Percentiles rank a stretch among this genome's conserved stretches.
Evolutionary conservation across 805 yeast genomes (phyloP).

Genomic region (Blastobotrys muscicola): DNA sequence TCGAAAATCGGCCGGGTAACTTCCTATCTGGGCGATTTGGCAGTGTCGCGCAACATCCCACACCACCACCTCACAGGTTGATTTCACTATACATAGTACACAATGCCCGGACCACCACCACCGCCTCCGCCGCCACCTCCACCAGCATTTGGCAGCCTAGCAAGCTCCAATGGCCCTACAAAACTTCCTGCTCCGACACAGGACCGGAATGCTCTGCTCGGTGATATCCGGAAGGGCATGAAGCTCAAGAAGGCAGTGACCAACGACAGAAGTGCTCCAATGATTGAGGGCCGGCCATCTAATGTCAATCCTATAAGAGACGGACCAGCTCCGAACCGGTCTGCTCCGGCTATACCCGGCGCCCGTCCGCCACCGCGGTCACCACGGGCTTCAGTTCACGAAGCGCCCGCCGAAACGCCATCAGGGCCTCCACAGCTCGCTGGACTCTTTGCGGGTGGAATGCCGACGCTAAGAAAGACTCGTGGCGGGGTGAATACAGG

Average conservation of each 20-base stretch:
- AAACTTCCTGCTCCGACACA: conserved; percentile 25
- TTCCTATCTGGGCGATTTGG: not conserved
- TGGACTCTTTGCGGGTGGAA: conserved; percentile 67
- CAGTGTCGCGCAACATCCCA: conserved; percentile 1
- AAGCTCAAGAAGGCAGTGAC: conserved; percentile 53
- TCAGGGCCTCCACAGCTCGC: conserved; percentile 37
- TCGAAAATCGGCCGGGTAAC: too few relatives aligned
- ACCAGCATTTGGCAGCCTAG: conserved; percentile 21
- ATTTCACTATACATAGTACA: not conserved
- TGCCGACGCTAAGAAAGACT: conserved; percentile 57
- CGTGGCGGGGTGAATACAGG: conserved; percentile 24
- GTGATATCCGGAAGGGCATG: conserved; percentile 72
- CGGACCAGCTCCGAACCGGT: conserved; percentile 10
- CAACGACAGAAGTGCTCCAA: conserved; percentile 57
- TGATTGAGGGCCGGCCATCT: conserved; percentile 32
- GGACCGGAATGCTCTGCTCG: conserved; percentile 42
- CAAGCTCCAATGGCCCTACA: conserved; percentile 12
- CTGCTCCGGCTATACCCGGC: conserved; percentile 17
- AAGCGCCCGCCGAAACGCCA: conserved; percentile 23
- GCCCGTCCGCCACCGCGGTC: conserved; percentile 22
- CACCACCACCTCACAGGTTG: not conserved
- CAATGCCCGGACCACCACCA: conserved; percentile 42
- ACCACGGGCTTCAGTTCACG: conserved; percentile 25
- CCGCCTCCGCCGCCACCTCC: conserved; percentile 29
- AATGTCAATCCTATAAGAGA: conserved; percentile 14